Conservation (phyloP, 352 stramenopile species). For the Phytophthora syringae region DNA sequence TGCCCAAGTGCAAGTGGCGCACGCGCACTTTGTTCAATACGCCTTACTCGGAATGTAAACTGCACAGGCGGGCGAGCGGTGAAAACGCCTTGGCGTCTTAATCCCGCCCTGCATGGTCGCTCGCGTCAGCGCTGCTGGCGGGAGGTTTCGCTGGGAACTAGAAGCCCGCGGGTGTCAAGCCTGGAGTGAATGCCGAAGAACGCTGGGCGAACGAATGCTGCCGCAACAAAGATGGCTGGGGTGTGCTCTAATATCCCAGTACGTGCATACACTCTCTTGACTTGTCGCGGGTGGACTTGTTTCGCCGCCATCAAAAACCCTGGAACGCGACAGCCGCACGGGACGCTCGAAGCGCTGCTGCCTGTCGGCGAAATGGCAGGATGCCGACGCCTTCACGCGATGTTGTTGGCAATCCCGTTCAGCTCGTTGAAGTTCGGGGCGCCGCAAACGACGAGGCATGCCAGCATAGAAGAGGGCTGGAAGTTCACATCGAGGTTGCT, state of each 20-base stretch:
- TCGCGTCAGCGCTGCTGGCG: neutral
- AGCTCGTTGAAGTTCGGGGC: slow-evolving; percentile 22
- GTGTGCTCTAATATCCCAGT: neutral
- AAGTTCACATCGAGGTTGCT: slow-evolving; percentile 12
- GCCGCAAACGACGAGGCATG: slow-evolving; percentile 14
- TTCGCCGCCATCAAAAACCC: no score
- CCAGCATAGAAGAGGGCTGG: slow-evolving; percentile 18
- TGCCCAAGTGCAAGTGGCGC: slow-evolving; percentile 22
- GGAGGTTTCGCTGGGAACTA: neutral
- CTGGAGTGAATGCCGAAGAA: neutral
- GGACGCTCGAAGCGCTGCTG: neutral
- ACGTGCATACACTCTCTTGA: neutral
- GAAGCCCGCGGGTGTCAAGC: neutral
- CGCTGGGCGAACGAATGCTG: no score
- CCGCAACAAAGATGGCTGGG: slow-evolving; percentile 21
- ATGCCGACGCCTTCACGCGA: slow-evolving; percentile 1
- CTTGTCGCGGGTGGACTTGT: slow-evolving; percentile 10
- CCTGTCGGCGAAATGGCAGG: no score
- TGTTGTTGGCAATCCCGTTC: slow-evolving; percentile 12
- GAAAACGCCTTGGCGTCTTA: neutral
- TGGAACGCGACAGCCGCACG: neutral
- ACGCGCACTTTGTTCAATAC: slow-evolving; percentile 15
- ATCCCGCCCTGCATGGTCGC: neutral
- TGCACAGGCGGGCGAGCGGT: neutral
- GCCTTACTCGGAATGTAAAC: slow-evolving; percentile 16